Evolutionary conservation across 805 yeast genomes (phyloP).

Genomic region (Saccharomycopsis sp.): DNA sequence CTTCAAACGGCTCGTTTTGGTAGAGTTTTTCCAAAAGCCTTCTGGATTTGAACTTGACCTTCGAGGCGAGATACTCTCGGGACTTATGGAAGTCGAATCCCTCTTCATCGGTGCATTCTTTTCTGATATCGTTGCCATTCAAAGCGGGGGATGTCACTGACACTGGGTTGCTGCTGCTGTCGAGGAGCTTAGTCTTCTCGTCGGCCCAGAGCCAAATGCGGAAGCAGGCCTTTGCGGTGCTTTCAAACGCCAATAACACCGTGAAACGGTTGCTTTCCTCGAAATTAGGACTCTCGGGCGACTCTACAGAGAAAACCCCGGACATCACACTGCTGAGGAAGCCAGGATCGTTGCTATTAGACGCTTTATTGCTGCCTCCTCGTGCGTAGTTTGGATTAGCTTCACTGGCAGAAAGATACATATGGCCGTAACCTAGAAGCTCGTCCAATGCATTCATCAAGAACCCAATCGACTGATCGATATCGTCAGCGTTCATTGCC

Average conservation of each 20-base stretch:
- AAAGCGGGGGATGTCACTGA: neutral
- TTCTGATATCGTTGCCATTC: neutral
- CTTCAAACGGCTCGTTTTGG: slow-evolving; percentile 64
- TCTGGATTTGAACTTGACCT: slow-evolving; percentile 64
- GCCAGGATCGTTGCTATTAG: slow-evolving; percentile 22
- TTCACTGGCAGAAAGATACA: slow-evolving; percentile 21
- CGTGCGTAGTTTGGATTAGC: slow-evolving; percentile 19
- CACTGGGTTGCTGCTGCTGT: slow-evolving; percentile 12
- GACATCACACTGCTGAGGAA: slow-evolving; percentile 55
- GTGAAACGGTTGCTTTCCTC: slow-evolving; percentile 49
- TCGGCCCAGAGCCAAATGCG: slow-evolving; percentile 72
- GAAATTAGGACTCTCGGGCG: slow-evolving; percentile 44
- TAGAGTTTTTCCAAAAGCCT: slow-evolving; percentile 58
- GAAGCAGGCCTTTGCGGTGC: slow-evolving; percentile 48
- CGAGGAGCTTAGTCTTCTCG: slow-evolving; percentile 22
- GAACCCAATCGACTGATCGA: slow-evolving; percentile 40
- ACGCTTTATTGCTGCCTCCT: neutral
- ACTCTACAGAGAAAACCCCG: slow-evolving; percentile 72
- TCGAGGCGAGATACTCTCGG: slow-evolving; percentile 42
- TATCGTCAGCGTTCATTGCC: slow-evolving; percentile 31
- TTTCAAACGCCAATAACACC: slow-evolving; percentile 57
- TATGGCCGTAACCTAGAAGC: slow-evolving; percentile 34
- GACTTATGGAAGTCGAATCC: slow-evolving; percentile 31
- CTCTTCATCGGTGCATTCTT: slow-evolving; percentile 17
- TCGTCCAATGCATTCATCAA: slow-evolving; percentile 59